Evolutionary conservation across 805 yeast species (phyloP), one percentile per base, ranked within the genome.

Genomic region (Candida arabinofermentans): DNA sequence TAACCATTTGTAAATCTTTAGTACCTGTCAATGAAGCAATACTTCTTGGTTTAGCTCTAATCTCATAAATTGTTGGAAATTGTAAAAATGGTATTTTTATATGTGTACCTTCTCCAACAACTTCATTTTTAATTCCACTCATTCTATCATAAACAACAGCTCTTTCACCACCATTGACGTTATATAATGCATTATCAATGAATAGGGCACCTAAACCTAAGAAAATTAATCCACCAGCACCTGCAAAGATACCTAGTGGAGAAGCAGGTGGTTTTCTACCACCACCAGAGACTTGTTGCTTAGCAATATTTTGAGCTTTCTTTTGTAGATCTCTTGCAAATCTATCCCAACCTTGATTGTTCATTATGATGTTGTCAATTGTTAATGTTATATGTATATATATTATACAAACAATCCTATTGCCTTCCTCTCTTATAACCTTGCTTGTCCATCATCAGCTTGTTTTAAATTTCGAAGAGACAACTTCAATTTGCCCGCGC

Each of bases 91-190:
- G 99, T 50, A 91, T 71, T 37, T 88, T 83, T 53, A 93, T 72
- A 67, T 93, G 99, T 2, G 99, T 93, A 53, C 99, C 99, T 70
- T 93, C 99, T 36, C 78, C 78, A 62, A 82, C 88, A 50, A 93
- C 87, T 46, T 72, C 76, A 14, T 90, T 81, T 59, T 81, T 85
- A 36, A 93, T 82, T 60, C 99, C 99, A 37, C 79, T 74, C 22
- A 89, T 38, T 60, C 99, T 80, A 21, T 95, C 88, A 64, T 93
- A 93, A 29, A 93, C 77, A 58, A 93, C 90, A 14, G 97, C 99
- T 61, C 99, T 76, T 65, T 91, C 98, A 66, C 99, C 99, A 79
- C 99, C 99, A 66, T 93, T 98, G 46, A 93, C 99, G 61, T 83
- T 84, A 67, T 81, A 84, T 27, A 84, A 66, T 1, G 89, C 71